phyloP scores from a whole-genome alignment of 2,329 filamentous ascomycete genomes.

The Penicillium sp. region DNA sequence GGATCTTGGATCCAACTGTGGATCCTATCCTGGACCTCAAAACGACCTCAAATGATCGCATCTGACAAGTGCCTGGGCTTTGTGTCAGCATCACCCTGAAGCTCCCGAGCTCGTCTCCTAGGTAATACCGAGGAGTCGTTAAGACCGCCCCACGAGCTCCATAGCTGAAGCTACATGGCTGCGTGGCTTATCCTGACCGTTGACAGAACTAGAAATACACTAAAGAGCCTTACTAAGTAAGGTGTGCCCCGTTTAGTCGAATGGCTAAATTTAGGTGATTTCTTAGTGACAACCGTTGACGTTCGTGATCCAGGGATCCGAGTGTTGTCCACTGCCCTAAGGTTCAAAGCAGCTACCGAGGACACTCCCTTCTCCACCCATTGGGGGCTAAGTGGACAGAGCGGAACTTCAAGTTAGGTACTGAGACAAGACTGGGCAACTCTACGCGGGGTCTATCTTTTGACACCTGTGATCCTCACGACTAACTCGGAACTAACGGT shows the following conservation, averaged over 20 bases:
- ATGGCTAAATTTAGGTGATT: too few species aligned
- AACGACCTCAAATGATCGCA: neutral
- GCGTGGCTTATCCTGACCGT: neutral
- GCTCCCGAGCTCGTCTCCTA: neutral
- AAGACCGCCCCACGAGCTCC: conserved; percentile 3
- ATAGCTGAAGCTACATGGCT: too few species aligned
- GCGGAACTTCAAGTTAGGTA: conserved; percentile 1
- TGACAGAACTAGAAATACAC: too few species aligned
- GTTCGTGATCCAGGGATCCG: conserved; percentile 8
- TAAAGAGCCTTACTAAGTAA: too few species aligned
- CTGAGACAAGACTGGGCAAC: neutral
- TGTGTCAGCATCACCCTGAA: neutral
- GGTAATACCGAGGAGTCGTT: conserved; percentile 8
- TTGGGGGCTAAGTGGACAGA: neutral
- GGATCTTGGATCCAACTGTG: conserved; percentile 15
- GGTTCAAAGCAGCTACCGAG: conserved; percentile 11
- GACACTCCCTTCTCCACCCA: neutral
- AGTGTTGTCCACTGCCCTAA: conserved; percentile 1
- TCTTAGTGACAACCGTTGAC: too few species aligned
- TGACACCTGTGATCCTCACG: neutral
- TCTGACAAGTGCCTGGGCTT: neutral
- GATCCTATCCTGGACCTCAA: conserved; percentile 1
- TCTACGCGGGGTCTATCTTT: neutral
- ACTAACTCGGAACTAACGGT: neutral
- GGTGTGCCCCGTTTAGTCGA: too few species aligned